phyloP scores from a whole-genome alignment of 495 filamentous ascomycete species.

The Pyrenula massariospora region DNA sequence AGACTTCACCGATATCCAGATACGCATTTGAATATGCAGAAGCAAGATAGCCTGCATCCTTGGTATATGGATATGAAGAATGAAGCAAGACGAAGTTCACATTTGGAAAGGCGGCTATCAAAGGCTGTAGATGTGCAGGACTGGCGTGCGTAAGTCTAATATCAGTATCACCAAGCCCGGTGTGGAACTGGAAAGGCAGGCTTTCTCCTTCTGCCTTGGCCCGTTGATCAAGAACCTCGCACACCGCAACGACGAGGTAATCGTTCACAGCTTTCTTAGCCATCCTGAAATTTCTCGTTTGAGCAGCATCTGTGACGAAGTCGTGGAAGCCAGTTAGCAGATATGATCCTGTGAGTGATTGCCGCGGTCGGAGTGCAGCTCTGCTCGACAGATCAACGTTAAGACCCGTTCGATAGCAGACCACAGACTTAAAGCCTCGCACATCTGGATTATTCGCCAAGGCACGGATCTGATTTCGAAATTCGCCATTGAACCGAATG shows the following conservation, averaged over 20 bases:
- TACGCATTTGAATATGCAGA: slow-evolving; percentile 73
- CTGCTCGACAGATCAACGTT: slow-evolving; percentile 17
- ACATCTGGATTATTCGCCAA: slow-evolving; percentile 54
- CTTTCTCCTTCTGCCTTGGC: slow-evolving; percentile 13
- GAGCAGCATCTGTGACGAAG: slow-evolving; percentile 7
- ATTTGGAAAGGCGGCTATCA: slow-evolving; percentile 56
- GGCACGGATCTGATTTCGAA: slow-evolving; percentile 33
- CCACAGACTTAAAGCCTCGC: slow-evolving; percentile 73
- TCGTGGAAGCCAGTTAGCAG: slow-evolving; percentile 13
- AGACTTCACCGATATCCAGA: slow-evolving; percentile 78
- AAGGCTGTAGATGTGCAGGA: slow-evolving; percentile 62
- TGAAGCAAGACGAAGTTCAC: slow-evolving; percentile 75
- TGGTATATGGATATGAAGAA: slow-evolving; percentile 74
- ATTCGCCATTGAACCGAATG: slow-evolving; percentile 29
- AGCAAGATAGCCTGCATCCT: slow-evolving; percentile 73
- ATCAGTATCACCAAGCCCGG: slow-evolving; percentile 77
- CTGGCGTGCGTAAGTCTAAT: slow-evolving; percentile 58
- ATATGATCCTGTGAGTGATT: slow-evolving; percentile 14
- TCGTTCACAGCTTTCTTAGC: slow-evolving; percentile 53
- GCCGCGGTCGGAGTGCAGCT: not conserved
- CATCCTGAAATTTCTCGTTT: slow-evolving; percentile 34
- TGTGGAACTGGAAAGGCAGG: slow-evolving; percentile 82
- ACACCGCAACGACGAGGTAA: slow-evolving; percentile 48
- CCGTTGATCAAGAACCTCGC: slow-evolving; percentile 14
- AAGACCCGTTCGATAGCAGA: slow-evolving; percentile 76